These are phyloP conservation scores for Corynascus novoguineensis DNA, from an alignment of 495 filamentous ascomycete genomes.

Conservation along the genomic window DNA sequence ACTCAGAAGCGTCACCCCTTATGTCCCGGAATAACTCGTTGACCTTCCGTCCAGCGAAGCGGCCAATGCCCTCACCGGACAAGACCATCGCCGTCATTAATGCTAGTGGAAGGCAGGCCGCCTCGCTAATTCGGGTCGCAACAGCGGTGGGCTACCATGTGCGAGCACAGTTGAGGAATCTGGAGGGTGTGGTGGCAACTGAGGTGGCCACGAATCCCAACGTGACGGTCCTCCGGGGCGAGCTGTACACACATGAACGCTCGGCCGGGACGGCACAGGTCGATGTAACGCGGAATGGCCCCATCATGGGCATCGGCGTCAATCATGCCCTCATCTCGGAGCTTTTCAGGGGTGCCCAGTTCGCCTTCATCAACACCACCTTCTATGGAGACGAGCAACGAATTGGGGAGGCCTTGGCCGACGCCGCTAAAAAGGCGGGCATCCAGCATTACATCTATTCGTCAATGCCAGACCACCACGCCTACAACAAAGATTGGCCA, in stretches of 20 bases:
- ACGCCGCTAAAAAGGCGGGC: slow-evolving; percentile 79
- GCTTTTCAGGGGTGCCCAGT: slow-evolving; percentile 75
- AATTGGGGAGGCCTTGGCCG: slow-evolving; percentile 79
- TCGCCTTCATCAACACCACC: slow-evolving; percentile 98
- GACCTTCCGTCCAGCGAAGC: slow-evolving; percentile 47
- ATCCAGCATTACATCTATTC: slow-evolving; percentile 92
- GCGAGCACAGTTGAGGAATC: slow-evolving; percentile 78
- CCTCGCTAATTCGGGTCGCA: slow-evolving; percentile 86
- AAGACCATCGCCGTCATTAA: slow-evolving; percentile 92
- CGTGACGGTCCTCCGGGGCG: slow-evolving; percentile 75
- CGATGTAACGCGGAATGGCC: slow-evolving; percentile 39
- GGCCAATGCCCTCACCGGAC: slow-evolving; percentile 48
- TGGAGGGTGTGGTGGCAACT: slow-evolving; percentile 73
- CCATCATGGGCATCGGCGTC: slow-evolving; percentile 45
- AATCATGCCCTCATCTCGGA: slow-evolving; percentile 61
- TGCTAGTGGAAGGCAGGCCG: slow-evolving; percentile 85
- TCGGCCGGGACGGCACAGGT: slow-evolving; percentile 33
- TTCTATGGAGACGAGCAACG: slow-evolving; percentile 91
- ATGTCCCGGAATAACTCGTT: slow-evolving; percentile 45
- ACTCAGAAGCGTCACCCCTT: slow-evolving; percentile 47
- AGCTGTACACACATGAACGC: slow-evolving; percentile 62
- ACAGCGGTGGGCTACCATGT: slow-evolving; percentile 88
- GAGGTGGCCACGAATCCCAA: slow-evolving; percentile 77
- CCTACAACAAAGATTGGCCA: slow-evolving; percentile 61
- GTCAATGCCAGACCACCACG: slow-evolving; percentile 91